These are phyloP conservation scores for Sphaerulina populicola DNA, from an alignment of 2,329 filamentous ascomycete species.

Conservation along the genomic window DNA sequence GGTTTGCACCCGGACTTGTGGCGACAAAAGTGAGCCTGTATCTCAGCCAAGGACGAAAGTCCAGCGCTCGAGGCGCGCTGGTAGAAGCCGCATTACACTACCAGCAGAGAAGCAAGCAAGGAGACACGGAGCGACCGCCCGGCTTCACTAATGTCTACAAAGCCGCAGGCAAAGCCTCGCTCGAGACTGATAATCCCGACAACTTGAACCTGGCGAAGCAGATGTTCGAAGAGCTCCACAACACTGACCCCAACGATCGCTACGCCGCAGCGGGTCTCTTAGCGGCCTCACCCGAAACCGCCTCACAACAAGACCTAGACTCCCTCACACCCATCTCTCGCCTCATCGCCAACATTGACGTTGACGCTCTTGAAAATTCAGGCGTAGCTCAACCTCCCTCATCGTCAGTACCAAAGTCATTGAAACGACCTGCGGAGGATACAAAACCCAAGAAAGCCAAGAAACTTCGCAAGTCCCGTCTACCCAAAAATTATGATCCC, in stretches of 20 bases:
- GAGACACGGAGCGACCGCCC: conserved; percentile 25
- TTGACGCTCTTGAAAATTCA: conserved; percentile 53
- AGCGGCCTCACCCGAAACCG: conserved; percentile 58
- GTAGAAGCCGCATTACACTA: conserved; percentile 75
- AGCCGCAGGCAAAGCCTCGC: conserved; percentile 72
- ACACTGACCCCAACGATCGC: conserved; percentile 57
- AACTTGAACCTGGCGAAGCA: conserved; percentile 64
- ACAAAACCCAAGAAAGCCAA: conserved; percentile 47
- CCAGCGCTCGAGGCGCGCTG: conserved; percentile 63
- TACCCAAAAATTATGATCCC: conserved; percentile 67
- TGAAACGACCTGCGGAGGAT: conserved; percentile 45
- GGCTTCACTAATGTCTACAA: conserved; percentile 59
- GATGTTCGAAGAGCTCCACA: conserved; percentile 67
- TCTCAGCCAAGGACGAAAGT: conserved; percentile 62
- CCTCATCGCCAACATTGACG: conserved; percentile 54
- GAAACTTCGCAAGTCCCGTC: conserved; percentile 50
- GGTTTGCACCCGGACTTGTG: conserved; percentile 77
- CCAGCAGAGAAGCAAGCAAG: conserved; percentile 51
- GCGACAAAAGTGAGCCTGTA: conserved; percentile 74
- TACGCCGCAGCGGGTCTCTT: conserved; percentile 75
- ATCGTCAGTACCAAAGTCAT: conserved; percentile 25
- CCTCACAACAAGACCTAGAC: conserved; percentile 46
- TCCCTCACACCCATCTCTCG: conserved; percentile 55
- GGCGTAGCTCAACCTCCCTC: conserved; percentile 49
- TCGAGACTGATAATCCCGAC: conserved; percentile 61